A percentile compares a stretch with the other conserved stretches of the same genome.
These are phyloP conservation scores for Fusarium penzigii DNA, from an alignment of 2,329 filamentous ascomycete species.

Conservation along the genomic window DNA sequence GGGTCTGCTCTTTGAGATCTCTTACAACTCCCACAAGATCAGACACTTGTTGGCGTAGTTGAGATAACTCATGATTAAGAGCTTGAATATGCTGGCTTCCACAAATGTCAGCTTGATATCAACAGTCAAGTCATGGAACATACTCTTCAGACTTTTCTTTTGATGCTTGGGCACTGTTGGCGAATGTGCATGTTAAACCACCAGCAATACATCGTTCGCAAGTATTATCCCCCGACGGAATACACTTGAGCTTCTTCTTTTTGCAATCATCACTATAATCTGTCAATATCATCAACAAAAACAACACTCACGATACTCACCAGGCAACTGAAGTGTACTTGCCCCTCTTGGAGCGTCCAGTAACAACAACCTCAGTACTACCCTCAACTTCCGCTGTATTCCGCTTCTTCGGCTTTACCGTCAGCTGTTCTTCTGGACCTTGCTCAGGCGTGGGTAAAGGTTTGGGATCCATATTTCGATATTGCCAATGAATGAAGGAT, in stretches of 20 bases:
- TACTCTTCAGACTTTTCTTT: constrained; percentile 26
- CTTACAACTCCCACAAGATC: constrained; percentile 27
- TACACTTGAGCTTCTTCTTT: constrained; percentile 43
- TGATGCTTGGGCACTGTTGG: constrained; percentile 18
- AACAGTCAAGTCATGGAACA: neutral
- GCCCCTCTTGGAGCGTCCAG: constrained; percentile 32
- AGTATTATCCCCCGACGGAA: constrained; percentile 24
- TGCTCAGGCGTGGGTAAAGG: neutral
- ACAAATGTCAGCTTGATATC: neutral
- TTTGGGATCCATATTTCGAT: neutral
- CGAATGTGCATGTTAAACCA: constrained; percentile 30
- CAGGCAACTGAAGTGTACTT: constrained; percentile 42
- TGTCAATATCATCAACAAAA: constrained; percentile 7
- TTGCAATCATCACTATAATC: constrained; percentile 39
- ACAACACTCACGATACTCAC: constrained; percentile 22
- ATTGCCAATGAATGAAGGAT: too few species aligned
- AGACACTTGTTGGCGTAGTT: constrained; percentile 33
- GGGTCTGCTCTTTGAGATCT: constrained; percentile 27
- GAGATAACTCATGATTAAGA: constrained; percentile 30
- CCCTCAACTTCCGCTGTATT: constrained; percentile 7
- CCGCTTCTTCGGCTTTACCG: constrained; percentile 17
- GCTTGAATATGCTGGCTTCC: constrained; percentile 14
- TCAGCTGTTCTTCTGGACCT: neutral
- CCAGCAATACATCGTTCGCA: constrained; percentile 35
- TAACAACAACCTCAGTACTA: neutral